Evolutionary conservation across 2,329 filamentous ascomycete species (phyloP).

Genomic region (Passalora sequoiae): DNA sequence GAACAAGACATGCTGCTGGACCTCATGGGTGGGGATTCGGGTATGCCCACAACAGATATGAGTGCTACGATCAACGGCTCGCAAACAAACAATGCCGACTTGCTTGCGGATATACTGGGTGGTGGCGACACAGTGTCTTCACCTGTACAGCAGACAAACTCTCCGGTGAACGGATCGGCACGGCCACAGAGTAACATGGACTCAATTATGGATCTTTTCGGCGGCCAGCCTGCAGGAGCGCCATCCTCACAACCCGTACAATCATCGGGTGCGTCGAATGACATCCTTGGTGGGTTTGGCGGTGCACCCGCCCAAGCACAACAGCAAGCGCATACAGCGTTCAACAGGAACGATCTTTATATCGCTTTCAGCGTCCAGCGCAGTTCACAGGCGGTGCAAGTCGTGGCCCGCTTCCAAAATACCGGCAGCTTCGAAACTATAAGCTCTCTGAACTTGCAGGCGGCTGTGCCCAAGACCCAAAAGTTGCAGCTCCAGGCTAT

Average conservation of each 20-base stretch:
- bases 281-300: constrained; percentile 42
- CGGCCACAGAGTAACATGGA: constrained; percentile 38
- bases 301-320: constrained; percentile 47
- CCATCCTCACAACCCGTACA: constrained; percentile 29
- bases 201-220: constrained; percentile 88
- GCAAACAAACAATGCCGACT: constrained; percentile 68
- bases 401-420: constrained; percentile 80
- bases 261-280: constrained; percentile 34
- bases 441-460: constrained; percentile 76
- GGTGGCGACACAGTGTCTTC: constrained; percentile 53
- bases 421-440: constrained; percentile 53
- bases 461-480: constrained; percentile 93
- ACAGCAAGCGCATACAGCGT: constrained; percentile 60
- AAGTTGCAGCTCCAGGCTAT: constrained; percentile 89
- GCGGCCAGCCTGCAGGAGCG: constrained; percentile 34
- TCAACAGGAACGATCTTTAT: constrained; percentile 77
- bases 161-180: constrained; percentile 22
- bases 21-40: constrained; percentile 68
- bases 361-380: constrained; percentile 81
- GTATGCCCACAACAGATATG: constrained; percentile 53
- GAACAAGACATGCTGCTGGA: constrained; percentile 90
- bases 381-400: constrained; percentile 73
- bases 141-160: constrained; percentile 39
- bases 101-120: constrained; percentile 87
- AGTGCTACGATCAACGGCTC: constrained; percentile 53